Percentiles rank a stretch among this genome's conserved stretches.
Evolutionary conservation across 2,329 filamentous ascomycete genomes (phyloP).

Genomic region (Pseudogymnoascus sp.): DNA sequence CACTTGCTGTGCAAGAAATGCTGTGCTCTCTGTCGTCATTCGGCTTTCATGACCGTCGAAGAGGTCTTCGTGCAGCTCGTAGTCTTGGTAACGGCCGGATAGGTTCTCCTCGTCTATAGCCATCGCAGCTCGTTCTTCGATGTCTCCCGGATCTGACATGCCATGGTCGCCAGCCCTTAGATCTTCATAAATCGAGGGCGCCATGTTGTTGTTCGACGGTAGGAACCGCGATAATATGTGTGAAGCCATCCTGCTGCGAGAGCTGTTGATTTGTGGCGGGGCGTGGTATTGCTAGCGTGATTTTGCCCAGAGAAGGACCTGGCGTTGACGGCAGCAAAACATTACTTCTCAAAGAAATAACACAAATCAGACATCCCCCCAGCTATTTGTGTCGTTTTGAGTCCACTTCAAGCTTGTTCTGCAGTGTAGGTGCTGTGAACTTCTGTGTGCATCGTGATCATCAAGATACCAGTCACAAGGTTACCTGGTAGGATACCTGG

Average conservation of each 20-base stretch:
- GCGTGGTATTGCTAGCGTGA: not conserved
- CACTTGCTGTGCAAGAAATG: constrained; percentile 21
- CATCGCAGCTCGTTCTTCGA: constrained; percentile 28
- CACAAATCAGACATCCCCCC: not conserved
- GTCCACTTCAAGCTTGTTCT: not conserved
- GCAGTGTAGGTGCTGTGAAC: not conserved
- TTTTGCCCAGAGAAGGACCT: not conserved
- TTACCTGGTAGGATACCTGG: constrained; percentile 7
- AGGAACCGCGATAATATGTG: constrained; percentile 29
- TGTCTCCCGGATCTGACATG: constrained; percentile 23
- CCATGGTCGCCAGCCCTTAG: constrained; percentile 26
- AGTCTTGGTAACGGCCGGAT: constrained; percentile 22
- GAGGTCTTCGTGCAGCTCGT: constrained; percentile 26
- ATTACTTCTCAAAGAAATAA: not conserved
- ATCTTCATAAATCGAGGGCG: constrained; percentile 31
- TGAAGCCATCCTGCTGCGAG: constrained; percentile 26
- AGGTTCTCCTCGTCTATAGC: constrained; percentile 30
- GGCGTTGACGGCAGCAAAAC: not conserved
- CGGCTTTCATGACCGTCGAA: constrained; percentile 27
- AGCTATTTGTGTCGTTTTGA: not conserved
- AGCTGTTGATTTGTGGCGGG: constrained; percentile 9
- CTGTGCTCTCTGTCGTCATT: constrained; percentile 27
- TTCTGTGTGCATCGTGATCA: constrained; percentile 1
- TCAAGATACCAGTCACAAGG: not conserved
- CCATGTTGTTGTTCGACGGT: constrained; percentile 23